Base-by-base conservation (phyloP, 1,139 yeast genomes). In the Suhomyces kunorum region DNA sequence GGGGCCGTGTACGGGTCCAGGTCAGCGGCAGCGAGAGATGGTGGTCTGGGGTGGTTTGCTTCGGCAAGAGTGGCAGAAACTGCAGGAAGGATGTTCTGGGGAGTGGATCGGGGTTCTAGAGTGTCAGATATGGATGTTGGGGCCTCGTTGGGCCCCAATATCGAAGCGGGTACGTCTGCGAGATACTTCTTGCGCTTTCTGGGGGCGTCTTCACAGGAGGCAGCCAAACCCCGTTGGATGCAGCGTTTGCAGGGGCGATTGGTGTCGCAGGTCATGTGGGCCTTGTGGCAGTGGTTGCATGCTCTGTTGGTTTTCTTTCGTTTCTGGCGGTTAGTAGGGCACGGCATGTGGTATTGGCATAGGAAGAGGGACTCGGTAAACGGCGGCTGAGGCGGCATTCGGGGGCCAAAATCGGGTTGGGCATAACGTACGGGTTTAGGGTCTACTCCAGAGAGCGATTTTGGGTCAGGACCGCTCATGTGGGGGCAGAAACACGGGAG, bases 181-280 rank as follows among this genome's bases (percentile, higher is more conserved):
- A 90, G 63, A 52, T 90, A 90, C 58, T 90, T 90, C 59, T 88
- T 87, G 50, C 79, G 72, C 64, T 90, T 90, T 36, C 98, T 67
- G 1, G 94, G 94, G 5, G 96, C 96, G 66, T 90, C 97, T 35
- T 81, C 80, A 64, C 98, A 90, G 0, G 87, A 71, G n/a, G 66
- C 74, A 3, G 74, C 79, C 20, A 88, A 65, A 0, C 92, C 92
- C 50, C 89, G 70, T 32, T 71, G 74, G 6, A 83, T 61, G 61
- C 98, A 92, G 38, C 96, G 64, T 40, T 74, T 74, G 55, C 98
- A 92, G 0, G 98, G 98, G 36, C 98, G 56, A 15, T 64, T 57
- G 17, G 81, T 74, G 51, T 87, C 96, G 59, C 97, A 89, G 0
- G 96, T 85, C 72, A 88, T 79, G 60, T 89, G 97, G 2, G 94